A percentile compares a stretch with the other conserved stretches of the same genome.
Evolutionary conservation across 1,284 basidiomycete genomes (phyloP).

Genomic region (Pseudozyma hubeiensis): DNA sequence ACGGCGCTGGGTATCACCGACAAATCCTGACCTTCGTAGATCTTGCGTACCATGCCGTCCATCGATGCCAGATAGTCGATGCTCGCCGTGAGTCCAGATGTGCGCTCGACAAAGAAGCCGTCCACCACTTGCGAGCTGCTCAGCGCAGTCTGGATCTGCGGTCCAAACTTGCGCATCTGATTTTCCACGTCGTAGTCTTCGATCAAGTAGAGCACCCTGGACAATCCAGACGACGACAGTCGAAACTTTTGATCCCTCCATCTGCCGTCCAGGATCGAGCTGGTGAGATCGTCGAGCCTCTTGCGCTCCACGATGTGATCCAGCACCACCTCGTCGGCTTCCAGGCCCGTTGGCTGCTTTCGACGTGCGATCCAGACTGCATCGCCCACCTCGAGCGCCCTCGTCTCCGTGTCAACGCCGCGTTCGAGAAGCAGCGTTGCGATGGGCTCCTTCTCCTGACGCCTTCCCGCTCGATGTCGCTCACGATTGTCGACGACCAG

Average conservation of each 20-base stretch:
- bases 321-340: slow-evolving; percentile 71
- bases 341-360: slow-evolving; percentile 61
- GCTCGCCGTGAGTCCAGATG: slow-evolving; percentile 71
- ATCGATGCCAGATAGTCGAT: slow-evolving; percentile 72
- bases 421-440: slow-evolving; percentile 49
- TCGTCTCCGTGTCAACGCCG: slow-evolving; percentile 71
- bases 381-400: slow-evolving; percentile 73
- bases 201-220: slow-evolving; percentile 73
- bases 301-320: slow-evolving; percentile 75
- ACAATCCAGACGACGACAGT: slow-evolving; percentile 71
- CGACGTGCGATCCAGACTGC: slow-evolving; percentile 73
- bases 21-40: slow-evolving; percentile 68
- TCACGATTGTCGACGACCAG: slow-evolving; percentile 74
- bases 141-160: slow-evolving; percentile 69
- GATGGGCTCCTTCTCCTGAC: slow-evolving; percentile 34
- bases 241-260: slow-evolving; percentile 75
- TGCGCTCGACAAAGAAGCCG: slow-evolving; percentile 73
- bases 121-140: slow-evolving; percentile 74
- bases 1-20: slow-evolving; percentile 70
- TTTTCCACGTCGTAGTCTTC: slow-evolving; percentile 72
- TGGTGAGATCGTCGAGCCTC: slow-evolving; percentile 73
- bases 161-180: slow-evolving; percentile 60
- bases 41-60: slow-evolving; percentile 70
- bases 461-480: slow-evolving; percentile 44
- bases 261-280: slow-evolving; percentile 72